Percentiles rank a stretch among this genome's conserved stretches.
Conservation (phyloP, 2,329 filamentous ascomycete genomes). For the Penicillium olsonii region DNA sequence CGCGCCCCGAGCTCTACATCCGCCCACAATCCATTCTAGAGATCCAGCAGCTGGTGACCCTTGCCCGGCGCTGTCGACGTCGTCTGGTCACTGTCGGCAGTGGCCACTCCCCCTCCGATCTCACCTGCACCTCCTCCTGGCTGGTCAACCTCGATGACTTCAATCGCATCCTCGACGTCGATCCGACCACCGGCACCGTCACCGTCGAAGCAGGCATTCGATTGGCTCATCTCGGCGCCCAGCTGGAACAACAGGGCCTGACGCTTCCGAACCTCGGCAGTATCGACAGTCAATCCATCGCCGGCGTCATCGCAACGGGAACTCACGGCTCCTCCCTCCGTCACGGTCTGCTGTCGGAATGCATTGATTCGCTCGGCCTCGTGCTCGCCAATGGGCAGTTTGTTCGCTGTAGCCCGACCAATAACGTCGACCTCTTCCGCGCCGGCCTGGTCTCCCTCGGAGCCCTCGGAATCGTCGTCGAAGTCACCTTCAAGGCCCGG, state of each 20-base stretch:
- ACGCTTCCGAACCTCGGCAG: slow-evolving; percentile 91
- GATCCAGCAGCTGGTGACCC: slow-evolving; percentile 77
- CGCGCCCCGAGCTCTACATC: slow-evolving; percentile 85
- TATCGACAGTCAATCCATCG: slow-evolving; percentile 92
- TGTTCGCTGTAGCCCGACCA: slow-evolving; percentile 66
- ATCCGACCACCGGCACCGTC: slow-evolving; percentile 66
- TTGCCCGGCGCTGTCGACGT: slow-evolving; percentile 78
- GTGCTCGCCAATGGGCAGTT: slow-evolving; percentile 79
- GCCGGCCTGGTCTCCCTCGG: slow-evolving; percentile 86
- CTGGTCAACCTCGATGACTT: slow-evolving; percentile 89
- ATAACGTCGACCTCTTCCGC: slow-evolving; percentile 78
- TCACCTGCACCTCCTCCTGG: slow-evolving; percentile 94
- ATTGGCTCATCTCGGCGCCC: slow-evolving; percentile 70
- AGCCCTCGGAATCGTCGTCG: slow-evolving; percentile 84
- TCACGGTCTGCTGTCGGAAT: slow-evolving; percentile 83
- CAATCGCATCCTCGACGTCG: slow-evolving; percentile 69
- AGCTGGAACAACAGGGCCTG: slow-evolving; percentile 72
- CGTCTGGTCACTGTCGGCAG: slow-evolving; percentile 85
- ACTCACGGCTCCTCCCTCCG: slow-evolving; percentile 86
- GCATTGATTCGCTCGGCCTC: slow-evolving; percentile 72
- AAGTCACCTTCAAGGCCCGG: slow-evolving; percentile 81
- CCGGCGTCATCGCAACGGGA: slow-evolving; percentile 86
- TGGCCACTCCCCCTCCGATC: slow-evolving; percentile 85
- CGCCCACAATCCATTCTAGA: slow-evolving; percentile 77
- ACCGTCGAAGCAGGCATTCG: slow-evolving; percentile 88